Evolutionary conservation across 2,329 filamentous ascomycete genomes (phyloP), one percentile per base, ranked within the genome.

Genomic region (Epichloe sp.): DNA sequence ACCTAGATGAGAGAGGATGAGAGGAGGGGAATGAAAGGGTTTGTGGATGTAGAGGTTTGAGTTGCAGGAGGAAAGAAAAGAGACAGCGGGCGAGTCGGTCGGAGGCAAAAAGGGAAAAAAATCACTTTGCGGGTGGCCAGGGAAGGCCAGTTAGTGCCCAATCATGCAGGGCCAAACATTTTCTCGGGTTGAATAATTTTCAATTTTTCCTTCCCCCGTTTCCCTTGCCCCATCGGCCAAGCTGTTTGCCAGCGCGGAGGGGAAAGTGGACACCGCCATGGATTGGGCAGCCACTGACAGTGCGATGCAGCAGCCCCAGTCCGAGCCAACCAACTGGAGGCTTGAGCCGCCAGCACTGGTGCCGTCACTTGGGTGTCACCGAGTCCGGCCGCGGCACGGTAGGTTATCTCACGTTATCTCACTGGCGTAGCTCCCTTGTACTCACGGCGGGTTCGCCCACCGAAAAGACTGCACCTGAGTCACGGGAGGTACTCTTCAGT

Each of bases 41-140:
- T 61, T 59, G 55, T 56, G 51, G 56, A 58, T 58, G 53, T 58
- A 55, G 59, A 59, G 59, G 57, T 60, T 62, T 61, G 55, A 53
- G 59, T 64, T 64, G 61, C 64, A 62, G 62, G 61, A 65, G 58
- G 56, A 63, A 58, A 56, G 53, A 58, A 63, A 61, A 56, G 57
- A 55, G 36, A 40, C 45, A 36, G 52, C 55, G 53, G 55, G 52
- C 46, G 51, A 56, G 54, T 47, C 48, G 37, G 45, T 55, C 35
- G 48, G 48, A 65, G 64, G 63, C 62, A 59, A 65, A 59, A 62
- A 57, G 57, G 59, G 60, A 62, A 66, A 68, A 68, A 67, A 67
- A 57, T 63, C 58, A 58, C 58, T 61, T 61, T 52, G 56, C 60
- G 57, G 57, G 62, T 59, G 57, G 55, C 56, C 58, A 57, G 51